Evolutionary conservation across 331 rosid genomes (phyloP).

Genomic region (Quercus lobata): DNA sequence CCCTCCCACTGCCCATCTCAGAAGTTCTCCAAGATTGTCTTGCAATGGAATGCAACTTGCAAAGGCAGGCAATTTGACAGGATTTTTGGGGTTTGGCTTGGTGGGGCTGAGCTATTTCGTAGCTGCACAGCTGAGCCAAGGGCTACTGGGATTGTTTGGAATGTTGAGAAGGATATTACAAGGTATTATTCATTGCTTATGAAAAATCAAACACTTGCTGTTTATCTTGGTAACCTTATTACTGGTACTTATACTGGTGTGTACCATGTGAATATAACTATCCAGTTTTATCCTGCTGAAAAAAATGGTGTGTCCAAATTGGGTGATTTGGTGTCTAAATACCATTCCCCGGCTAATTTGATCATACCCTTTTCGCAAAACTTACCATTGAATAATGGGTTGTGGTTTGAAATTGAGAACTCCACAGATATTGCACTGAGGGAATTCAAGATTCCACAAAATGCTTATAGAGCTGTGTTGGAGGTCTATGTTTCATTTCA

Average conservation of each 20-base stretch:
- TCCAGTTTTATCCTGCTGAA: constrained; percentile 57
- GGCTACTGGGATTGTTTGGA: constrained; percentile 74
- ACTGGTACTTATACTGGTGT: constrained; percentile 68
- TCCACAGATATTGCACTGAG: constrained; percentile 40
- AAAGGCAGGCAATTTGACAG: constrained; percentile 83
- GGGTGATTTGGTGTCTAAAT: constrained; percentile 15
- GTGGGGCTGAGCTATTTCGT: constrained; percentile 84
- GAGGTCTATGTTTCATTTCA: constrained; percentile 92
- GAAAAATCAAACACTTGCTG: constrained; percentile 62
- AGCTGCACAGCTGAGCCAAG: constrained; percentile 92
- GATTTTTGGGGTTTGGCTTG: constrained; percentile 87
- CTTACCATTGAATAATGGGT: constrained; percentile 59
- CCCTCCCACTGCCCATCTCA: constrained; percentile 50
- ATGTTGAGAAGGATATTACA: constrained; percentile 70
- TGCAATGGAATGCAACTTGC: constrained; percentile 75
- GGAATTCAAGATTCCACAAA: constrained; percentile 57
- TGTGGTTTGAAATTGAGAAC: constrained; percentile 73
- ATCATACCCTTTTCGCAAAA: constrained; percentile 69
- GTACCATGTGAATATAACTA: constrained; percentile 68
- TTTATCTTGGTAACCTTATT: constrained; percentile 63
- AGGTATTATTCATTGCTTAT: constrained; percentile 60
- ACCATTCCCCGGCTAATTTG: constrained; percentile 60
- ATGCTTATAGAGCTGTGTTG: constrained; percentile 78
- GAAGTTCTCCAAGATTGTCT: constrained; percentile 58
- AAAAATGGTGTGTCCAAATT: constrained; percentile 1